Percentiles rank a stretch among this genome's conserved stretches.
Evolutionary conservation across 73 alveolate species (phyloP).

Genomic region (Tetrahymena elliotti): DNA sequence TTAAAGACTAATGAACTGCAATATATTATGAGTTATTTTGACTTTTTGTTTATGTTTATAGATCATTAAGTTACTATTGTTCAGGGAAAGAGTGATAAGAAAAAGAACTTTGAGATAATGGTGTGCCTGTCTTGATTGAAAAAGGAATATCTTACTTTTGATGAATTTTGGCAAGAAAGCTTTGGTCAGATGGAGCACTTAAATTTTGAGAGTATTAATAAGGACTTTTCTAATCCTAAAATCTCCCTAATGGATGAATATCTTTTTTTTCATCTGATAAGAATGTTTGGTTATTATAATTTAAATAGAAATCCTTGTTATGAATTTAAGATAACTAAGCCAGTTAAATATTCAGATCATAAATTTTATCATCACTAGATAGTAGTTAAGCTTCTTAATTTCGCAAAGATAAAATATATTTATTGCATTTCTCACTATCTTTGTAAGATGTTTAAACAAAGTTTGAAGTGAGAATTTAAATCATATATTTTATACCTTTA

Average conservation of each 20-base stretch:
- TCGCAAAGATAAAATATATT: neutral
- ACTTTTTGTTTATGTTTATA: neutral
- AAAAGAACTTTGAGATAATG: neutral
- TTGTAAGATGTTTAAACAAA: neutral
- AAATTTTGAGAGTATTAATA: neutral
- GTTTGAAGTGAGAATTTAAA: neutral
- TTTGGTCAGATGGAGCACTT: neutral
- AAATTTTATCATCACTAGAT: neutral
- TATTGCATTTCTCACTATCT: neutral
- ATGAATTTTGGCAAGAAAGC: neutral
- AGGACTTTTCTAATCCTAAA: neutral
- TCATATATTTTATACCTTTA: neutral
- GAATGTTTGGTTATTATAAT: neutral
- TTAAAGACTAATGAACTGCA: neutral
- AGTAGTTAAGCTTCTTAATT: neutral
- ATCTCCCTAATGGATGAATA: neutral
- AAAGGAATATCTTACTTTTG: neutral
- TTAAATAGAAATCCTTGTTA: neutral
- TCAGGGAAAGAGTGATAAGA: neutral
- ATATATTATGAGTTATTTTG: neutral
- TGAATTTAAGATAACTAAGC: neutral
- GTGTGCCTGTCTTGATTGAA: neutral
- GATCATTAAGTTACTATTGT: neutral
- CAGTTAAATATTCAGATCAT: neutral
- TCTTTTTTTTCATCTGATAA: neutral